A percentile compares a stretch with the other conserved stretches of the same genome.
These are phyloP conservation scores for Rosa hybrid DNA, from an alignment of 331 rosid species.

Conservation along the genomic window DNA sequence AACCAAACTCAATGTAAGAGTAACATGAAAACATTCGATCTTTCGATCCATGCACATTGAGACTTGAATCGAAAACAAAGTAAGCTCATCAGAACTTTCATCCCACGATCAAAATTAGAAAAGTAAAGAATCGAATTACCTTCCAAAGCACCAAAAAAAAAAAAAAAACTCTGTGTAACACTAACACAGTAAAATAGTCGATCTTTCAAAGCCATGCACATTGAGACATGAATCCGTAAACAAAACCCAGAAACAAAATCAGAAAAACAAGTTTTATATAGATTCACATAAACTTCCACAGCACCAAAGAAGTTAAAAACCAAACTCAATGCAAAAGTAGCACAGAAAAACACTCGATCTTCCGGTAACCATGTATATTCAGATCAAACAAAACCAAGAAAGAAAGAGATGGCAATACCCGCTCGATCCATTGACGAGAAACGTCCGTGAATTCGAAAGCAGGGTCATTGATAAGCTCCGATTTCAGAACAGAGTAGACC, in stretches of 20 bases:
- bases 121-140: not conserved
- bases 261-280: too few relatives aligned
- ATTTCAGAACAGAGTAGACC: constrained; percentile 47
- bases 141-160: not conserved
- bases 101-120: not conserved
- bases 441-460: constrained; percentile 51
- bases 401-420: constrained; percentile 23
- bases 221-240: not conserved
- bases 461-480: constrained; percentile 50
- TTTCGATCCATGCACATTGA: not conserved
- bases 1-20: not conserved
- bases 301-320: not conserved
- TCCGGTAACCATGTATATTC: not conserved
- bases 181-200: not conserved
- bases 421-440: constrained; percentile 50
- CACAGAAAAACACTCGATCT: not conserved
- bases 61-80: not conserved
- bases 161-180: not conserved
- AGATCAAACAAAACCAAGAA: not conserved
- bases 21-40: not conserved
- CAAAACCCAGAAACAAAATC: not conserved
- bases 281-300: too few relatives aligned
- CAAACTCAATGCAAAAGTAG: not conserved
- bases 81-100: not conserved
- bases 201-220: not conserved